These are phyloP conservation scores for Lachnellula arida DNA, from an alignment of 2,329 filamentous ascomycete species.

Conservation along the genomic window DNA sequence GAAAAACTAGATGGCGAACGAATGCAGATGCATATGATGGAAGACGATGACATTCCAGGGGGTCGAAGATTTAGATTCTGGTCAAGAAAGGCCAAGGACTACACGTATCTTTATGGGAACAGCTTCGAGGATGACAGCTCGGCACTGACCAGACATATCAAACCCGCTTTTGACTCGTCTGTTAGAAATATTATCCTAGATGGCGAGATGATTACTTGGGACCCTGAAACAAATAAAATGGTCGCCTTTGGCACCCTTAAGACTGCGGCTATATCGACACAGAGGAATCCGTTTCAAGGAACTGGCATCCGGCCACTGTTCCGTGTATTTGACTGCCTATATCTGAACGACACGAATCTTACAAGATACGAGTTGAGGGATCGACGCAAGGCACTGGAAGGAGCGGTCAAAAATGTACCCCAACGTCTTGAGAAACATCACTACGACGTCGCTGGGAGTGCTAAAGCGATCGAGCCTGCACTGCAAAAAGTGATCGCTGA, in stretches of 20 bases:
- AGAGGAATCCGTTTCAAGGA: constrained; percentile 62
- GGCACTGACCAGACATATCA: constrained; percentile 75
- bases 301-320: constrained; percentile 69
- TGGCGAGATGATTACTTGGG: constrained; percentile 99
- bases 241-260: constrained; percentile 92
- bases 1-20: constrained; percentile 96
- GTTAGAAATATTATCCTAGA: constrained; percentile 88
- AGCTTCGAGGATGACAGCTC: constrained; percentile 69
- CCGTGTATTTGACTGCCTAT: constrained; percentile 85
- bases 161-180: constrained; percentile 68
- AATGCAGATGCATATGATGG: constrained; percentile 91
- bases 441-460: constrained; percentile 60
- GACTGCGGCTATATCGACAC: constrained; percentile 76
- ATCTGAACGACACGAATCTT: constrained; percentile 75
- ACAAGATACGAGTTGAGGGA: constrained; percentile 81
- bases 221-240: constrained; percentile 76
- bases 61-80: constrained; percentile 79
- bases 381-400: constrained; percentile 68
- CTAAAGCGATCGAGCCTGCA: constrained; percentile 71
- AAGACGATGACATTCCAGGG: constrained; percentile 63
- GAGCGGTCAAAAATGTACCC: constrained; percentile 63
- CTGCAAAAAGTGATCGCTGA: constrained; percentile 81
- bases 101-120: constrained; percentile 87
- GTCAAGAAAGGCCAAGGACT: constrained; percentile 95
- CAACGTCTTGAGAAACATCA: constrained; percentile 79